phyloP scores from a whole-genome alignment of 768 basidiomycete genomes.

The Podaxis mareebaensis region DNA sequence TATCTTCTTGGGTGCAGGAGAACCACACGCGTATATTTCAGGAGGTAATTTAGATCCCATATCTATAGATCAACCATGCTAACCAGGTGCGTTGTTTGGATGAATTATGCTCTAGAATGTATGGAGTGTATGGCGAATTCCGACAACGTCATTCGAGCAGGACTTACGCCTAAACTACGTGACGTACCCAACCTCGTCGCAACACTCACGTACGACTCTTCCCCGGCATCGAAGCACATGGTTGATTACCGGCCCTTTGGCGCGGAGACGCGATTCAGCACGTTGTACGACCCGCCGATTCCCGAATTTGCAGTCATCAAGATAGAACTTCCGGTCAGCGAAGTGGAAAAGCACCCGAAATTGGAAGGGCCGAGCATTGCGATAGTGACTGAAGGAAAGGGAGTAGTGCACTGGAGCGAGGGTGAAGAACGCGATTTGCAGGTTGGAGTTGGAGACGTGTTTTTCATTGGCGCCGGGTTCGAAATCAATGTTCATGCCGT shows the following conservation, averaged over 20 bases:
- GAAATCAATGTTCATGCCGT: conserved; percentile 50
- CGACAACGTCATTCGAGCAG: conserved; percentile 98
- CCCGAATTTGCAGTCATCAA: conserved; percentile 90
- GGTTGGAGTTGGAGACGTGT: conserved; percentile 65
- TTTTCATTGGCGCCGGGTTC: conserved; percentile 79
- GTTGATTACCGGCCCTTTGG: conserved; percentile 59
- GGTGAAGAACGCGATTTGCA: conserved; percentile 31
- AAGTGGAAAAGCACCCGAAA: conserved; percentile 54
- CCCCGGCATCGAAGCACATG: conserved; percentile 66
- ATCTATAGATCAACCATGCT: background rate
- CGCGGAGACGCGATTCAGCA: conserved; percentile 24
- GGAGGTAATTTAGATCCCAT: conserved; percentile 61
- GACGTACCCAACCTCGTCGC: conserved; percentile 89
- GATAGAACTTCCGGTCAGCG: conserved; percentile 45
- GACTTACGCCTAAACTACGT: conserved; percentile 93
- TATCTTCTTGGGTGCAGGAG: conserved; percentile 93
- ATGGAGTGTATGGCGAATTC: conserved; percentile 99
- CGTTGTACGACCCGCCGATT: conserved; percentile 88
- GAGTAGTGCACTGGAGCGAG: conserved; percentile 51
- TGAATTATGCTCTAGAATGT: conserved; percentile 61
- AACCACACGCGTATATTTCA: conserved; percentile 94
- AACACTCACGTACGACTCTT: conserved; percentile 83
- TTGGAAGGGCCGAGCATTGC: conserved; percentile 85
- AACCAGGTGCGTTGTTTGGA: background rate
- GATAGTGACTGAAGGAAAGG: conserved; percentile 73